A percentile compares a stretch with the other conserved stretches of the same genome.
These are phyloP conservation scores for Globisporangium spinosum DNA, from an alignment of 352 stramenopile genomes.

Conservation along the genomic window DNA sequence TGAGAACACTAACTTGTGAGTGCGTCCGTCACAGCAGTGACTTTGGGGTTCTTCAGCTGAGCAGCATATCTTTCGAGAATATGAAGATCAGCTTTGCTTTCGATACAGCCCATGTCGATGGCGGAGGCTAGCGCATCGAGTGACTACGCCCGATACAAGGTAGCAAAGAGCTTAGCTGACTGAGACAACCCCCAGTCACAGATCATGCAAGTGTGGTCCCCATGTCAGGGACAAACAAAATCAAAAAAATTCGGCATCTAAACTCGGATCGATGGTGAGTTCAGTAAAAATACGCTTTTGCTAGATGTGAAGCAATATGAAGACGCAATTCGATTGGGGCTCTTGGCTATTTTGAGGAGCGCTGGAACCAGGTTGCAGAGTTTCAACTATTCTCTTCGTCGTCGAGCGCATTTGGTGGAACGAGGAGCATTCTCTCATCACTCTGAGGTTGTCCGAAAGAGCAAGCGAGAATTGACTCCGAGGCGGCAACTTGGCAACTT, in stretches of 20 bases:
- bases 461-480: background rate
- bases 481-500: too few relatives aligned
- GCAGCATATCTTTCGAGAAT: slow-evolving; percentile 28
- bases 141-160: background rate
- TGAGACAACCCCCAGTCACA: too few relatives aligned
- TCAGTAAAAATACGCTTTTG: background rate
- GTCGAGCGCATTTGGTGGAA: background rate
- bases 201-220: too few relatives aligned
- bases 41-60: slow-evolving; percentile 38
- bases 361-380: background rate
- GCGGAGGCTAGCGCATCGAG: background rate
- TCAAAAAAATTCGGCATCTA: background rate
- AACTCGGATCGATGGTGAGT: background rate
- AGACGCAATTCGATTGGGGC: too few relatives aligned
- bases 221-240: background rate
- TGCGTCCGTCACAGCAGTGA: slow-evolving; percentile 33
- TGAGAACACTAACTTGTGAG: slow-evolving; percentile 26
- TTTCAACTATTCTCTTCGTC: background rate
- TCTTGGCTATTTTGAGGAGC: background rate
- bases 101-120: slow-evolving; percentile 33
- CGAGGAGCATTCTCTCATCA: background rate
- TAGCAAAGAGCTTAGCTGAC: background rate
- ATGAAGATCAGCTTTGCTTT: slow-evolving; percentile 36
- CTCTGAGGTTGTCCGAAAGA: background rate
- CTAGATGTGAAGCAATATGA: background rate